Evolutionary conservation across 352 stramenopile genomes (phyloP), one percentile per base, ranked within the genome.

Genomic region (Phytopythium cucurbitacearum): DNA sequence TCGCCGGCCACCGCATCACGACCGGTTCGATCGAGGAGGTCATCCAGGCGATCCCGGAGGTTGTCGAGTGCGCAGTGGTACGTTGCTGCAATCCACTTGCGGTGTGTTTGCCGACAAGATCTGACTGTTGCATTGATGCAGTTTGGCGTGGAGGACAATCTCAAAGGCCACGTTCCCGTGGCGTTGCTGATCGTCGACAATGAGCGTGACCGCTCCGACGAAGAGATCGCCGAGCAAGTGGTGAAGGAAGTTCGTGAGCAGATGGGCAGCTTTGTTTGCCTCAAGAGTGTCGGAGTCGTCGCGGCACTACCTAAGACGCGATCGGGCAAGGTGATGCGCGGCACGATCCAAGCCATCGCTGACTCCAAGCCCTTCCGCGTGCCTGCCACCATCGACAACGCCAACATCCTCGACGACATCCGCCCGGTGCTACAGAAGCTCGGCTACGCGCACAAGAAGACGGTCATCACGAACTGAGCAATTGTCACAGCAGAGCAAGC

Each of bases 1-100:
- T 93, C 33, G 76, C 87, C 0, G 90, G 87, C 5, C 89, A 97
- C 53, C 73, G 89, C 13, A 73, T 97, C 5, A 87, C 72, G 41
- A 96, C 87, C 13, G 90, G 87, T 39, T 81, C 73, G 9, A 94
- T 97, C 40, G 91, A 97, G 73, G 86, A 96, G 63, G 80, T 91
- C 11, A 72, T 97, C 28, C 75, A 92, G 56, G 62, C 75, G 47
- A 87, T 96, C 44, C 69, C 74, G 5, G 79, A 91, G 56, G 74
- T 97, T 16, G 84, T 90, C 9, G 91, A 97, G 59, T 94, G 79
- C 54, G 89, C 88, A 7, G 88, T 97, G 52, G 76, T 83, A 70
- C 40, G 69, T 64, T 40, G 11, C 0, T 37, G 15, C 4, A 11
- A 37, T 56, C 13, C 33, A 41, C 11, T 40, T 12, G 15, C 13